Base-by-base conservation (phyloP, 306 rosid genomes). In the Coriaria nepalensis region DNA sequence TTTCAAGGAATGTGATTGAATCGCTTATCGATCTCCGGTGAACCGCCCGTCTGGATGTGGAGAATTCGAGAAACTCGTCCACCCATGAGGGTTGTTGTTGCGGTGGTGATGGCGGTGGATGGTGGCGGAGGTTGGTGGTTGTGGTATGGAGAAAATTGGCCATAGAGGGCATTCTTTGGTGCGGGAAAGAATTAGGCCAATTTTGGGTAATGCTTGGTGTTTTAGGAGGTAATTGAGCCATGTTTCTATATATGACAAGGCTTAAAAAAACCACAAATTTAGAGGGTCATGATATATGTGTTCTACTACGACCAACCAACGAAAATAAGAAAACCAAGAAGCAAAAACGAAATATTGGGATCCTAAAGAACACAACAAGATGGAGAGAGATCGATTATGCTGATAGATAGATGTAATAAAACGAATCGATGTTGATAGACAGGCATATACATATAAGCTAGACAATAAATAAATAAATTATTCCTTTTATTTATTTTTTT, bases 201-300 rank as follows among this genome's bases (percentile, higher is more conserved):
- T 88, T 81, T 40, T 78, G 94, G 40, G 93, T 51, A 63, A 80
- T 74, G 68, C 65, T 78, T 6, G 97, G 97, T 66, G 73, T 63
- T 73, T 90, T 90, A 8, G 97, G 97, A 43, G 97, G 97, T 56
- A 90, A 84, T 68, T 90, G 95, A 56, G 97, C 94, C 97, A 90
- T 20, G 2, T 81, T 60, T 37, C 11, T 70, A 15, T 43, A 57
- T 56, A 52, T 50, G 60, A 56, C 29, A 39, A 60, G 33, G 50
- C 33, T 33, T 13, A 35, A 57, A 29, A 65, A 14, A 41, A 35
- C 9, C 35, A 43, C 33, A 47, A 12, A 36, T 37, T 11, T 45
- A 48, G 11, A 13, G 34, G 11, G 29, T 20, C 51, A 20, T 20
- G 29, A 20, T 20, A 20, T 20, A 3, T 20, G 29, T 20, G 1